Conservation (phyloP, 345 rosid species). For the Streptanthus diversifolius region DNA sequence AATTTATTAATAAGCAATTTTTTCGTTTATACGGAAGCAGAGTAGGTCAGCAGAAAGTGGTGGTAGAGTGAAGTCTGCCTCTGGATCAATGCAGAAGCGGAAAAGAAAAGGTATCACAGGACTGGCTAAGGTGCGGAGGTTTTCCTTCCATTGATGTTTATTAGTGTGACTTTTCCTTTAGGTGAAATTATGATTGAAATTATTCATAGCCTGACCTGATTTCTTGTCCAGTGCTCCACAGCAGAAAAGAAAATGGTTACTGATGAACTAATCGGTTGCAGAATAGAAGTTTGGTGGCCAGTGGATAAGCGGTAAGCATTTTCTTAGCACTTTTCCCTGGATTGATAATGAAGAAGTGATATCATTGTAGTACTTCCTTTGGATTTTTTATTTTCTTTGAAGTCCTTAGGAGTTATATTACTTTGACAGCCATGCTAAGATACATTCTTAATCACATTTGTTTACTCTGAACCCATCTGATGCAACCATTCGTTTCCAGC, state of each 20-base stretch:
- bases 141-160: constrained; percentile 3
- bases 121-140: constrained; percentile 61
- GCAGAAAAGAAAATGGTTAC: constrained; percentile 47
- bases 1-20: background rate
- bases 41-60: constrained; percentile 42
- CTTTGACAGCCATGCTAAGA: constrained; percentile 3
- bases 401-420: background rate
- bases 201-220: constrained; percentile 15
- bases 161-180: constrained; percentile 9
- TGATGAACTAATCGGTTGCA: constrained; percentile 77
- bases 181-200: background rate
- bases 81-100: constrained; percentile 60
- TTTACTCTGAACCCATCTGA: background rate
- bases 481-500: background rate
- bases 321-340: background rate
- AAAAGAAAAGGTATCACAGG: constrained; percentile 73
- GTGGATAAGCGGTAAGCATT: constrained; percentile 87
- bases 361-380: background rate
- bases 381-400: background rate
- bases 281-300: constrained; percentile 98
- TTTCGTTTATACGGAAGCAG: constrained; percentile 33
- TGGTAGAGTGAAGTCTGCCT: constrained; percentile 45
- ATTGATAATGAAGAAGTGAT: constrained; percentile 8
- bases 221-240: constrained; percentile 57
- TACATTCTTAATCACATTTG: constrained; percentile 8